Conservation (phyloP, 306 rosid genomes). For the Acacia melanoxylon region DNA sequence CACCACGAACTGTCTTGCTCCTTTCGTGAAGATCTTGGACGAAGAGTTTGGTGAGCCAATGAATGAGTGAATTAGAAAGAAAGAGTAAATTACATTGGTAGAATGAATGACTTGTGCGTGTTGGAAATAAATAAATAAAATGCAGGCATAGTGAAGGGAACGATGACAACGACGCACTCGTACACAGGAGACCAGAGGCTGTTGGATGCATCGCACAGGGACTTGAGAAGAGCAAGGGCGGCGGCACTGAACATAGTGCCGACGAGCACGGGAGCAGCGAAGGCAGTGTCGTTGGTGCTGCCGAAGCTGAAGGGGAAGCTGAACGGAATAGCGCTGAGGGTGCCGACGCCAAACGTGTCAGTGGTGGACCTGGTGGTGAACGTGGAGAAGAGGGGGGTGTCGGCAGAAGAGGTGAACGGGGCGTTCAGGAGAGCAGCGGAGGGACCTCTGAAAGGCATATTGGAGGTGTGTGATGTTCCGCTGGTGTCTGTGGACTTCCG, state of each 20-base stretch:
- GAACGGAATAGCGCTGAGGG: slow-evolving; percentile 94
- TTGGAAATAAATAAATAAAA: not conserved
- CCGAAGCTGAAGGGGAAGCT: slow-evolving; percentile 97
- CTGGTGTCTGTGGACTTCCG: slow-evolving; percentile 94
- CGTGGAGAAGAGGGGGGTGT: slow-evolving; percentile 79
- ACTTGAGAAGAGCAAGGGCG: slow-evolving; percentile 93
- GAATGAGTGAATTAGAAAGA: too few species aligned
- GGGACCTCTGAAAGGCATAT: slow-evolving; percentile 78
- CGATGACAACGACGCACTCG: slow-evolving; percentile 99
- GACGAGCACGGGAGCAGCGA: slow-evolving; percentile 99
- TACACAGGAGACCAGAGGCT: slow-evolving; percentile 99
- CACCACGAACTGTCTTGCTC: slow-evolving; percentile 97
- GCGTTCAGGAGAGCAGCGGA: slow-evolving; percentile 94
- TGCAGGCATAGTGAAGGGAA: slow-evolving; percentile 88
- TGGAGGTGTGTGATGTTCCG: slow-evolving; percentile 94
- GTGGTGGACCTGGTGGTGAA: slow-evolving; percentile 94
- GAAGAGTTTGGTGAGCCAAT: slow-evolving; percentile 79
- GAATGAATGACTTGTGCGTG: not conserved
- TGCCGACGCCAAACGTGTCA: slow-evolving; percentile 95
- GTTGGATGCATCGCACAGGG: slow-evolving; percentile 97
- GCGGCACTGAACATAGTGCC: slow-evolving; percentile 98
- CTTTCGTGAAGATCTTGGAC: slow-evolving; percentile 88
- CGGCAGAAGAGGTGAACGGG: slow-evolving; percentile 91
- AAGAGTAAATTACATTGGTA: not conserved
- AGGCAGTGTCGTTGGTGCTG: slow-evolving; percentile 91